These are phyloP conservation scores for Calonectria honghensis DNA, from an alignment of 2,329 filamentous ascomycete species.

Conservation along the genomic window DNA sequence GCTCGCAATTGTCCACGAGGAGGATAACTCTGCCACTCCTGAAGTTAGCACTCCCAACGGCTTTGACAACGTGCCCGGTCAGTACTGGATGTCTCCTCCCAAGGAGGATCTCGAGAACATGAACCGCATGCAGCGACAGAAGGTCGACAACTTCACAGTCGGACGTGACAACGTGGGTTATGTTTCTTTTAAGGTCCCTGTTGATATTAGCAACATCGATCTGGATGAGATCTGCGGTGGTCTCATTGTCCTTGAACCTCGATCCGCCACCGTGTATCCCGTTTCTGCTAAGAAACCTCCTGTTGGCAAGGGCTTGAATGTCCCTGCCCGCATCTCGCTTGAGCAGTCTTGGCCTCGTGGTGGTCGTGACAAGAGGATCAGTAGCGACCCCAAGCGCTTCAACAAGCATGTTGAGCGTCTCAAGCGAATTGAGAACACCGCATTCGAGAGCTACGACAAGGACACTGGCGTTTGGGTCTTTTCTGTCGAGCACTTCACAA, in stretches of 20 bases:
- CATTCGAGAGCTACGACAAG: slow-evolving; percentile 86
- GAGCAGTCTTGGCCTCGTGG: slow-evolving; percentile 93
- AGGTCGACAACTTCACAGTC: slow-evolving; percentile 84
- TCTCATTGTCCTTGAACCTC: slow-evolving; percentile 84
- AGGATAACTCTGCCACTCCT: slow-evolving; percentile 65
- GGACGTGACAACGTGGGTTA: slow-evolving; percentile 88
- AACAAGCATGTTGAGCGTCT: slow-evolving; percentile 90
- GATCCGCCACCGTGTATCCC: slow-evolving; percentile 92
- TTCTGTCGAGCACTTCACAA: slow-evolving; percentile 96
- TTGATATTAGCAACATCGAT: slow-evolving; percentile 87
- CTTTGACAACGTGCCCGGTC: slow-evolving; percentile 75
- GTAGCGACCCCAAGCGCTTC: slow-evolving; percentile 77
- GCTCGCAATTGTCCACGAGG: slow-evolving; percentile 86
- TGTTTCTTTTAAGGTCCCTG: slow-evolving; percentile 86
- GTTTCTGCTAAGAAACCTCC: slow-evolving; percentile 85
- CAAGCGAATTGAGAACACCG: slow-evolving; percentile 85
- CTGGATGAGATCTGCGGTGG: slow-evolving; percentile 86
- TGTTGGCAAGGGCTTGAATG: slow-evolving; percentile 91
- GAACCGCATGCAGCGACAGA: slow-evolving; percentile 86
- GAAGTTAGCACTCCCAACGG: slow-evolving; percentile 52
- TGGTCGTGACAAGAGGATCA: slow-evolving; percentile 72
- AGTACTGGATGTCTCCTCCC: slow-evolving; percentile 91
- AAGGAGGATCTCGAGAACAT: slow-evolving; percentile 85
- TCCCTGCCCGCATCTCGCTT: slow-evolving; percentile 90
- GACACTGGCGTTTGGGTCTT: slow-evolving; percentile 93